Base-by-base conservation (phyloP, 208 protist species). In the Crithidia brevicula region DNA sequence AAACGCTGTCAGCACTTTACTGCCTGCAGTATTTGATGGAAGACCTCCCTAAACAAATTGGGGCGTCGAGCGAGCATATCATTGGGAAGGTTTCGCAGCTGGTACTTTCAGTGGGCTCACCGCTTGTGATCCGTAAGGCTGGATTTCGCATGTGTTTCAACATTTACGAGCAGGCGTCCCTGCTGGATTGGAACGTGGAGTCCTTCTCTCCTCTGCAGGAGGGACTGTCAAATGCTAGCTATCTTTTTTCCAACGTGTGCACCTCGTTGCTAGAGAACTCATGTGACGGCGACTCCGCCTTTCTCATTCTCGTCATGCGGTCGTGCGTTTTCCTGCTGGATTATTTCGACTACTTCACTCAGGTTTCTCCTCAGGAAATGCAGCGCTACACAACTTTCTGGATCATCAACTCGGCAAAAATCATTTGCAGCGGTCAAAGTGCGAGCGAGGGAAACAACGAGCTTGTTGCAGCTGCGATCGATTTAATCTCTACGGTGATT, bases 11-110 rank as follows among this genome's bases (percentile, higher is more conserved):
- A 6, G 82, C 86, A n/a, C 68, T 96, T 20, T 96, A 94, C 57
- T 76, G 78, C 38, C 71, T 96, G 59, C 91, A 96, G 66, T 96
- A 96, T 63, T 47, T 96, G 27, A 90, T 96, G 81, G 88, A 96
- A 59, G 91, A 96, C 77, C 46, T 96, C 34, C 86, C 86, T 30
- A 89, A 89, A 67, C 68, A 89, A 43, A 75, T 96, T 16, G 91
- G 91, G 25, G 63, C 51, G 53, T 72, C 84, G 1, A 92, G 91
- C 51, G 85, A 88, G 63, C 72, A 83, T 27, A 86, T 96, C 46
- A 82, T 96, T 34, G 61, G 74, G 16, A 58, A 74, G 15, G 91
- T 91, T 47, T 80, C 82, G 15, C 57, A 80, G 36, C 63, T 96
- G 40, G 52, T 78, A 4, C 20, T 81, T n/a, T 57, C 72, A 52